A percentile compares a stretch with the other conserved stretches of the same genome.
These are phyloP conservation scores for Penicilliopsis zonata DNA, from an alignment of 495 filamentous ascomycete species.

Conservation along the genomic window DNA sequence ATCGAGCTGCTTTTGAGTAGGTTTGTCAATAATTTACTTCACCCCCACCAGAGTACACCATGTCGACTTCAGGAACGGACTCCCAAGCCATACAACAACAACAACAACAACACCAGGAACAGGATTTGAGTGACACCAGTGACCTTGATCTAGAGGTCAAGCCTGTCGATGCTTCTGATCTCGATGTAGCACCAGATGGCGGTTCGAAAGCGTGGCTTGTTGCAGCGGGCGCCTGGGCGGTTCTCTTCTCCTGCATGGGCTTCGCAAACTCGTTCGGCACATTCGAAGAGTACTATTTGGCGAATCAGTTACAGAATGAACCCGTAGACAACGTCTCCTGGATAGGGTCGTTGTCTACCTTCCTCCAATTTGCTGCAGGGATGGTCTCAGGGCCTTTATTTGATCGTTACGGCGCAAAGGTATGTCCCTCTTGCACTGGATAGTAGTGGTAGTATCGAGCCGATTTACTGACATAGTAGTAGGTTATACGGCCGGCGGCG, in stretches of 20 bases:
- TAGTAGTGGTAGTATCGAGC: neutral
- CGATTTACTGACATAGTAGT: slow-evolving; percentile 1
- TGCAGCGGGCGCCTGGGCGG: slow-evolving; percentile 13
- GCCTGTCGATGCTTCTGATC: neutral
- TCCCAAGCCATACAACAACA: too few species aligned
- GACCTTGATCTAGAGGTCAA: neutral
- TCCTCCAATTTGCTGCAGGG: slow-evolving; percentile 35
- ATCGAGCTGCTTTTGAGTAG: too few species aligned
- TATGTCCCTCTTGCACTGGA: slow-evolving; percentile 6
- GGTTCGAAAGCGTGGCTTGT: slow-evolving; percentile 21
- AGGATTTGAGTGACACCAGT: neutral
- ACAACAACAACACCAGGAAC: neutral
- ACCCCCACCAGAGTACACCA: too few species aligned
- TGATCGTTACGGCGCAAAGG: slow-evolving; percentile 36
- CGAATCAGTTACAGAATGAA: slow-evolving; percentile 29
- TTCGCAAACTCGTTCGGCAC: slow-evolving; percentile 44
- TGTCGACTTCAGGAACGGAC: too few species aligned
- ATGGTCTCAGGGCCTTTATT: slow-evolving; percentile 36
- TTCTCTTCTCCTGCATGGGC: slow-evolving; percentile 27
- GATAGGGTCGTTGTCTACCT: slow-evolving; percentile 42
- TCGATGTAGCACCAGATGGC: slow-evolving; percentile 13
- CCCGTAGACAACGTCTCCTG: slow-evolving; percentile 37
- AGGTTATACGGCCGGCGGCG: slow-evolving; percentile 27
- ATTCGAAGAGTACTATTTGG: slow-evolving; percentile 42
- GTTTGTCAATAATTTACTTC: too few species aligned